Evolutionary conservation across 2,329 filamentous ascomycete species (phyloP).

Genomic region (Penicillium sp.): DNA sequence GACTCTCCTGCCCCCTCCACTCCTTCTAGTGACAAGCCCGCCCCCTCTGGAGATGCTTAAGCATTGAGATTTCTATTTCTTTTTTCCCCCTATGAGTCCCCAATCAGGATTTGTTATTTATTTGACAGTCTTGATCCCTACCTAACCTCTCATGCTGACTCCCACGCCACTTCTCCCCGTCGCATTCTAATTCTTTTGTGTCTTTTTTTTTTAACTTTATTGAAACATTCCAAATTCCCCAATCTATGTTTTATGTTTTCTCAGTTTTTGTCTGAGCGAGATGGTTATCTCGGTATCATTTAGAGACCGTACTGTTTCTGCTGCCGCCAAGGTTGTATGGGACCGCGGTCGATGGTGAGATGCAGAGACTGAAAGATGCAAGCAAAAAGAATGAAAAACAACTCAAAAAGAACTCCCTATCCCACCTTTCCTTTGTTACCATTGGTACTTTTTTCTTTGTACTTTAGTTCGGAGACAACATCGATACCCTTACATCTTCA

Average conservation of each 20-base stretch:
- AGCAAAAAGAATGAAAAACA: constrained; percentile 13
- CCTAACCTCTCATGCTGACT: constrained; percentile 15
- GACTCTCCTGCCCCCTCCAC: constrained; percentile 33
- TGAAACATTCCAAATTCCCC: constrained; percentile 24
- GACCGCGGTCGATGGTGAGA: not conserved
- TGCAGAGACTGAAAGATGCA: not conserved
- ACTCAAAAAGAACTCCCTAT: constrained; percentile 17
- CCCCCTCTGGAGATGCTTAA: constrained; percentile 35
- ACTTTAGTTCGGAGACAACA: constrained; percentile 34
- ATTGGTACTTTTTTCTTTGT: constrained; percentile 25
- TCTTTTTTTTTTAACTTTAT: constrained; percentile 12
- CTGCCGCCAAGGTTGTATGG: not conserved
- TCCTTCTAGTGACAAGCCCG: constrained; percentile 37
- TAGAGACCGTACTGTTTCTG: not conserved
- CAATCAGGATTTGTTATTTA: not conserved
- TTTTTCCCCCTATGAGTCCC: constrained; percentile 14
- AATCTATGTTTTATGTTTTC: constrained; percentile 12
- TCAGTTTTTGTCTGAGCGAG: constrained; percentile 20
- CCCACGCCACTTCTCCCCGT: constrained; percentile 11
- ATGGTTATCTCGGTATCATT: constrained; percentile 5
- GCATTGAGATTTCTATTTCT: constrained; percentile 13
- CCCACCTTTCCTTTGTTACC: constrained; percentile 3
- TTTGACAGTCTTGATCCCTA: constrained; percentile 3
- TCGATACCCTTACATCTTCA: constrained; percentile 35
- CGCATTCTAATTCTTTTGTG: constrained; percentile 29